Evolutionary conservation across 2,329 filamentous ascomycete species (phyloP), one percentile per base, ranked within the genome.

Genomic region (Fonsecaea pugnacius): DNA sequence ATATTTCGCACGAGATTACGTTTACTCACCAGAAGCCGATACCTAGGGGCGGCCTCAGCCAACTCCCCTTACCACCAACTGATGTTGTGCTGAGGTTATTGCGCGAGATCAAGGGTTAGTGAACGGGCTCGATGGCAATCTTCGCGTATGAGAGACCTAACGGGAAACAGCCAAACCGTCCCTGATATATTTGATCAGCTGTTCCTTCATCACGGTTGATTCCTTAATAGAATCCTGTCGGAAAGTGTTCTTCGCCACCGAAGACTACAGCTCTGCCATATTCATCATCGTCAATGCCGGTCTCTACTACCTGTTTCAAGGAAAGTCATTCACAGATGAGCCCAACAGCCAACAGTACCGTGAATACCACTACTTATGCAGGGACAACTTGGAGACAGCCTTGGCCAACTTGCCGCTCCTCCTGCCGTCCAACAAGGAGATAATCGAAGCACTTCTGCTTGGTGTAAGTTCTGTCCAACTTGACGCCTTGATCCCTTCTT

Each of bases 271-370:
- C n/a, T 4, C 27, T 1, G 27, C 51, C 32, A 8, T 12, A 14
- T 53, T 53, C 32, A 53, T 53, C 51, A 18, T 53, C 7, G 51
- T 21, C 16, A 53, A 53, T 35, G 51, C 51, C 32, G 51, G 51
- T 12, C n/a, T 53, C 21, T 53, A 33, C 32, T 53, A 33, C 51
- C 8, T 33, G 9, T 53, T 53, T 7, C 51, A 53, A 21, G 51
- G 33, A 21, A 53, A 53, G 30, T 33, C 18, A 6, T 32, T 53
- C 51, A 33, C n/a, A 30, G 30, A 53, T 27, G 51, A 53, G n/a
- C 1, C 27, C 6, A 27, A 32, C 16, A 35, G 27, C 6, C 16
- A 9, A 33, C n/a, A 21, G 18, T 53, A 33, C 16, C 51, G n/a
- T 12, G 24, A 32, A 53, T 33, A 53, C 14, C 27, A 33, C 51